A percentile compares a stretch with the other conserved stretches of the same genome.
phyloP scores from a whole-genome alignment of 768 basidiomycete genomes.

The Mycena albidolilacea region DNA sequence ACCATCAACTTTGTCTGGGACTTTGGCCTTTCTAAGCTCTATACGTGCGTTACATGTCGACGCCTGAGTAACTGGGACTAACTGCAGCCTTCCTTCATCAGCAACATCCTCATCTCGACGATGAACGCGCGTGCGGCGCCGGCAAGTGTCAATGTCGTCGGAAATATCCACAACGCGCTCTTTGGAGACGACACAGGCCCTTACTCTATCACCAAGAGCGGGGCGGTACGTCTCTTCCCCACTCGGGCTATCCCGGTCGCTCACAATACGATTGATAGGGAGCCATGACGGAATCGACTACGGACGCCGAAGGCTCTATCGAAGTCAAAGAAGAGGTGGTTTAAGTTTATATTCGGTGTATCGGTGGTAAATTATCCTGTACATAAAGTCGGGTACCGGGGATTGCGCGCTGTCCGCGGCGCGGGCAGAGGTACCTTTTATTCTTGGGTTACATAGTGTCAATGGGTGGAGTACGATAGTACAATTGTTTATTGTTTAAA shows the following conservation, averaged over 20 bases:
- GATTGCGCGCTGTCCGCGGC: too few species aligned
- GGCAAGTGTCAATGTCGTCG: neutral
- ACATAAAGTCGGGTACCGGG: too few species aligned
- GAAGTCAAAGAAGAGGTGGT: neutral
- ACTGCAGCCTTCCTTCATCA: neutral
- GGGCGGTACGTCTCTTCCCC: neutral
- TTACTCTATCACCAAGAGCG: neutral
- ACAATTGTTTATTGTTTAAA: neutral
- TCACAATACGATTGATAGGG: neutral
- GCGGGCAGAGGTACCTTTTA: too few species aligned
- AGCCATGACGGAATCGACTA: neutral
- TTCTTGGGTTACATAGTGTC: neutral
- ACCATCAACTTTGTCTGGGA: constrained; percentile 3
- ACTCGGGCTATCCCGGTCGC: neutral
- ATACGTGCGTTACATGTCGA: neutral
- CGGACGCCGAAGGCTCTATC: neutral
- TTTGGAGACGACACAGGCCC: constrained; percentile 2
- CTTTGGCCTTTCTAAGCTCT: neutral
- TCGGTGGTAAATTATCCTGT: too few species aligned
- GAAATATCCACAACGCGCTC: neutral
- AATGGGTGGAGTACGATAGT: neutral
- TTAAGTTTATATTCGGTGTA: neutral
- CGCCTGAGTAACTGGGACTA: too few species aligned
- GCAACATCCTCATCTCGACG: neutral
- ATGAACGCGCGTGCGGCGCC: neutral